phyloP scores from a whole-genome alignment of 2,329 filamentous ascomycete genomes.

The Fusarium armeniacum region DNA sequence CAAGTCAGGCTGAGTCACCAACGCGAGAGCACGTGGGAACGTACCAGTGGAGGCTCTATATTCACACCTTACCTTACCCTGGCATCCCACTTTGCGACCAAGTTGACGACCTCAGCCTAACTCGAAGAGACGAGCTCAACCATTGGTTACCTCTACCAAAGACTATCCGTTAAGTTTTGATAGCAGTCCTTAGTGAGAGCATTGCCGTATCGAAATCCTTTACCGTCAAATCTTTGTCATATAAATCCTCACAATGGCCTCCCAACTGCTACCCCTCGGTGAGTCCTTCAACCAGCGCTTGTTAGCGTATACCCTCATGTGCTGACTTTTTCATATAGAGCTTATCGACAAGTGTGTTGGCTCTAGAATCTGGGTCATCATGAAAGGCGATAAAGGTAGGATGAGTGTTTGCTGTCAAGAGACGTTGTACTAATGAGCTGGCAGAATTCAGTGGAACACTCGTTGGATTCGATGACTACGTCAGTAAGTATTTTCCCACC shows the following conservation, averaged over 20 bases:
- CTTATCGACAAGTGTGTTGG: constrained; percentile 99
- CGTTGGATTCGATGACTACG: constrained; percentile 98
- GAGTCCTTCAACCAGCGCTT: constrained; percentile 43
- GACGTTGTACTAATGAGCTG: constrained; percentile 31
- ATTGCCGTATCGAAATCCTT: not conserved
- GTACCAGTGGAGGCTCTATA: constrained; percentile 39
- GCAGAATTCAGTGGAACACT: constrained; percentile 95
- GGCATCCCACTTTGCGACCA: constrained; percentile 50
- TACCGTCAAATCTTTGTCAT: constrained; percentile 14
- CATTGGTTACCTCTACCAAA: constrained; percentile 2
- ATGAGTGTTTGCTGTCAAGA: constrained; percentile 2
- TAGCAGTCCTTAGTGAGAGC: not conserved
- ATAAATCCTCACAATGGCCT: constrained; percentile 68
- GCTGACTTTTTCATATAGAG: constrained; percentile 68
- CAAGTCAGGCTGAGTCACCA: constrained; percentile 54
- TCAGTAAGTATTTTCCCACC: constrained; percentile 79
- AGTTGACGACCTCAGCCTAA: constrained; percentile 34
- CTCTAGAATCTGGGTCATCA: constrained; percentile 97
- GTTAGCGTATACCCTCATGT: constrained; percentile 2
- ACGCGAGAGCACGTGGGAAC: constrained; percentile 55
- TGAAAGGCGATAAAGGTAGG: constrained; percentile 98
- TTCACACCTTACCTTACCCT: constrained; percentile 41
- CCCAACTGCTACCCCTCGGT: constrained; percentile 81
- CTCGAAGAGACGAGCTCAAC: constrained; percentile 15
- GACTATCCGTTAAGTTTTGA: not conserved